Evolutionary conservation across 1,139 yeast species (phyloP).

Genomic region (Lodderomyces theae): DNA sequence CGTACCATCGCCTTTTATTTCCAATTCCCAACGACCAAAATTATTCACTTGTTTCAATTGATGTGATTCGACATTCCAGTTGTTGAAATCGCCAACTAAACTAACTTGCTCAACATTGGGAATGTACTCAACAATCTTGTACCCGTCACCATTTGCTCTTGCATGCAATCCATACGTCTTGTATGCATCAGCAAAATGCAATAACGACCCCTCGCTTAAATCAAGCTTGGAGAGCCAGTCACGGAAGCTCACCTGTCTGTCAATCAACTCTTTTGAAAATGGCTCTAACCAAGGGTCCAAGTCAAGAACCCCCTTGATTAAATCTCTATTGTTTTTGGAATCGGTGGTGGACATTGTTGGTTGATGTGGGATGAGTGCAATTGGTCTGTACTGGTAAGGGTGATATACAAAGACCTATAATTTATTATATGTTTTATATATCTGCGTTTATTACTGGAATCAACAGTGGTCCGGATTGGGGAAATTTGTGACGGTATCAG

Average conservation of each 20-base stretch:
- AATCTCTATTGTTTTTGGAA: constrained; percentile 2
- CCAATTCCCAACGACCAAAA: constrained; percentile 68
- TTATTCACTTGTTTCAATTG: constrained; percentile 51
- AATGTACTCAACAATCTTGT: constrained; percentile 77
- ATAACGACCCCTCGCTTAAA: constrained; percentile 45
- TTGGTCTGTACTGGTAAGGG: background rate
- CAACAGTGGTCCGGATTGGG: background rate
- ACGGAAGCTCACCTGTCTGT: constrained; percentile 50
- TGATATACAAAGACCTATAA: no score
- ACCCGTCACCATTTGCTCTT: constrained; percentile 40
- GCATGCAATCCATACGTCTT: constrained; percentile 72
- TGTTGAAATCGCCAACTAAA: constrained; percentile 86
- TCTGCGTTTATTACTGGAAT: no score
- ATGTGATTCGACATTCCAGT: constrained; percentile 67
- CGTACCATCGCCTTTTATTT: constrained; percentile 57
- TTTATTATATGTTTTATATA: no score
- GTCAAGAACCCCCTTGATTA: constrained; percentile 56
- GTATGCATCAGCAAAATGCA: constrained; percentile 58
- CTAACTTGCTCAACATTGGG: constrained; percentile 79
- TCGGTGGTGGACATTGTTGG: background rate
- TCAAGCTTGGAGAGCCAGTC: constrained; percentile 45
- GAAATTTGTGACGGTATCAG: no score
- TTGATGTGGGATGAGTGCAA: background rate
- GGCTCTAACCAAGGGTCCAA: constrained; percentile 91
- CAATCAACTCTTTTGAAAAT: constrained; percentile 50